Evolutionary conservation across 2,329 filamentous ascomycete genomes (phyloP).

Genomic region (Pestalotiopsis sp.): DNA sequence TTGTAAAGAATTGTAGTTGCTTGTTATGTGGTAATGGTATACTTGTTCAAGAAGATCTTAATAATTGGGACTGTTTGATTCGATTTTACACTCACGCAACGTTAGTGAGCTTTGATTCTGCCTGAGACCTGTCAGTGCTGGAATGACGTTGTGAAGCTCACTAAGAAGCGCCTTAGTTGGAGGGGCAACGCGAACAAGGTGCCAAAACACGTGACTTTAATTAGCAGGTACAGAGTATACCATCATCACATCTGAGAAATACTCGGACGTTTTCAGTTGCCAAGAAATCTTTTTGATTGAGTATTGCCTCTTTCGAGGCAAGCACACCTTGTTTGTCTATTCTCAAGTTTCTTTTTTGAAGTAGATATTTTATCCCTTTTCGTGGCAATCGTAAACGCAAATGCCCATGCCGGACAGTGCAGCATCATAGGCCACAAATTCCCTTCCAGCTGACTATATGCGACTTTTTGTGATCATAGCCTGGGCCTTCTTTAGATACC

Average conservation of each 20-base stretch:
- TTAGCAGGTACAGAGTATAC: neutral
- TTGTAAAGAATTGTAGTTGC: neutral
- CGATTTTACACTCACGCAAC: neutral
- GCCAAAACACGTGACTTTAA: slow-evolving; percentile 12
- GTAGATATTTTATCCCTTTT: too few relatives aligned
- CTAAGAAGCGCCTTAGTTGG: slow-evolving; percentile 10
- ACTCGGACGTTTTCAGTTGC: neutral
- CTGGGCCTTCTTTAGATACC: slow-evolving; percentile 38
- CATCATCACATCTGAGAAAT: neutral
- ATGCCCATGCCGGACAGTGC: too few relatives aligned
- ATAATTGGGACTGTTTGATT: neutral
- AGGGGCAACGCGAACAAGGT: slow-evolving; percentile 14
- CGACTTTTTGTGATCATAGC: neutral
- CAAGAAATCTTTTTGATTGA: too few relatives aligned
- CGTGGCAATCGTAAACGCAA: too few relatives aligned
- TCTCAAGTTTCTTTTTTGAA: too few relatives aligned
- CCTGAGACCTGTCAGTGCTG: neutral
- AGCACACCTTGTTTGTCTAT: too few relatives aligned
- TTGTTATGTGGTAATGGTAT: neutral
- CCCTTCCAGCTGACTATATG: neutral
- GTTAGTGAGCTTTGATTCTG: neutral
- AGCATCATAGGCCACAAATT: neutral
- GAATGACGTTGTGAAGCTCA: slow-evolving; percentile 13
- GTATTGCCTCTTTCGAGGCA: too few relatives aligned
- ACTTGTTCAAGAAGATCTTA: neutral